Evolutionary conservation across 768 basidiomycete genomes (phyloP), one percentile per base, ranked within the genome.

Genomic region (Chiua virens): DNA sequence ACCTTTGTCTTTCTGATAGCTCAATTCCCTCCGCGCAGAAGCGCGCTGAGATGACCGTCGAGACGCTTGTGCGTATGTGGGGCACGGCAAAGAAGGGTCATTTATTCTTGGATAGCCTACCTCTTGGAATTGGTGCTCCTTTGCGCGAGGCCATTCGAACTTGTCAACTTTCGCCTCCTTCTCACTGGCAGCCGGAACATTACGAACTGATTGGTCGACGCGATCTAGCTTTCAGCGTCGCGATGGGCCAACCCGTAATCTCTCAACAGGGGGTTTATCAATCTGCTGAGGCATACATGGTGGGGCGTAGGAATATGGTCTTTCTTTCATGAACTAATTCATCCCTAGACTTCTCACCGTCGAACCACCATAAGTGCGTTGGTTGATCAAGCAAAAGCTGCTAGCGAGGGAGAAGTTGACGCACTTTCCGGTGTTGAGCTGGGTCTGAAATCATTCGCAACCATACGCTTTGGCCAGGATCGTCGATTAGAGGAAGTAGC

Each of bases 391-490:
- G 77, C 81, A 17, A 79, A 77, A 42, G 63, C 67, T 6, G 74
- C 80, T 9, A 80, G 77, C 32, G 63, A 69, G 6, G 83, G 81
- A 37, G 83, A 87, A 57, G 64, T 80, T 2, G 78, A 82, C 45
- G 71, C 75, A 5, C 76, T 82, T 14, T 79, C 87, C 7, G 89
- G 89, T 1, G 85, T 89, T 9, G 89, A 91, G 49, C 70, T 91
- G 5, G 82, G 83, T 44, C 68, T 85, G 34, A 80, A 86, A 42
- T 85, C 87, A 43, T 87, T 89, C 70, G 82, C 89, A 0, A 83
- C 83, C 45, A 87, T 94, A 43, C 83, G 96, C 4, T 98, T 98
- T 62, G 89, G 89, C 8, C 84, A 90, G 55, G 97, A 99, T 70
- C 80, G 88, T 18, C 79, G 96, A 34, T 66, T 99, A 28, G 89